Conservation (phyloP, 2,329 filamentous ascomycete genomes). For the Sarocladiaceae sp. region DNA sequence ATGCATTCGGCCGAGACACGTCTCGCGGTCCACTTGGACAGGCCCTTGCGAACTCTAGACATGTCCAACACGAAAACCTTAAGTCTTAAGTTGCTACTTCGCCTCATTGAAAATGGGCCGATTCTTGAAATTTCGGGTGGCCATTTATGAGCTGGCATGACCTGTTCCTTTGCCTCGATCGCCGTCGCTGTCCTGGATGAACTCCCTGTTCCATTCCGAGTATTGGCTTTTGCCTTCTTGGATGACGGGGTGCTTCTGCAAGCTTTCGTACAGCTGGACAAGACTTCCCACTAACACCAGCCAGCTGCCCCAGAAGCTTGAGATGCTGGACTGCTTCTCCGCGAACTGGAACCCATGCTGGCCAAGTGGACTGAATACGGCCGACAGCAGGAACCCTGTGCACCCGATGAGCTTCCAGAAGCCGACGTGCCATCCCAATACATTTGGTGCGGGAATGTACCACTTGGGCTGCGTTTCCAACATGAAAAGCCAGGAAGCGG, state of each 20-base stretch:
- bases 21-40: too few species aligned
- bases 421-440: conserved; percentile 60
- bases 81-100: too few species aligned
- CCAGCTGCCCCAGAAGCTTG: conserved; percentile 17
- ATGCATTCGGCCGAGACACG: too few species aligned
- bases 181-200: neutral
- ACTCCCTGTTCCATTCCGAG: neutral
- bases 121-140: too few species aligned
- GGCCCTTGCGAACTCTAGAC: too few species aligned
- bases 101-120: too few species aligned
- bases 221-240: neutral
- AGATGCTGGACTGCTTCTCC: conserved; percentile 35
- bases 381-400: conserved; percentile 54
- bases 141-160: too few species aligned
- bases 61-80: too few species aligned
- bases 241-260: neutral
- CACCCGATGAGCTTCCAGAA: conserved; percentile 57
- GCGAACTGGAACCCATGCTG: neutral
- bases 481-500: conserved; percentile 52
- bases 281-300: neutral
- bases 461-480: conserved; percentile 57
- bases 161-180: too few species aligned
- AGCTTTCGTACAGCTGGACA: neutral
- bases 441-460: conserved; percentile 47
- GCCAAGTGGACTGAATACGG: conserved; percentile 28